A percentile compares a stretch with the other conserved stretches of the same genome.
Conservation (phyloP, 371 early-diverging fungal genomes). For the Mycotypha africana region DNA sequence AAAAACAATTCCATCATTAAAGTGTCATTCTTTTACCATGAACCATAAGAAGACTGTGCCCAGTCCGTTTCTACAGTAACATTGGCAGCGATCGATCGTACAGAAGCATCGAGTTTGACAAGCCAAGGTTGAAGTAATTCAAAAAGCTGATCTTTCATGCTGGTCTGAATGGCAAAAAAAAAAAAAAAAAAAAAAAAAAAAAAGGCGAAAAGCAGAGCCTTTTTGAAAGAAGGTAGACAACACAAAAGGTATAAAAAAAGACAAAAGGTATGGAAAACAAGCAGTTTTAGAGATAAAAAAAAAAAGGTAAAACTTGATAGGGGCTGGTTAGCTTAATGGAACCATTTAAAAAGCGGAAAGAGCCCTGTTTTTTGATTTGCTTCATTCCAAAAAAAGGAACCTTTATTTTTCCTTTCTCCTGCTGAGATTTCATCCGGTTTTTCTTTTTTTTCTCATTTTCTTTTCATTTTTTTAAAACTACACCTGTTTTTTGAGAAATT, state of each 20-base stretch:
- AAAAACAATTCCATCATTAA: too few species aligned
- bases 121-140: slow-evolving; percentile 21
- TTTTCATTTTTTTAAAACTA: not conserved
- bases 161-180: not conserved
- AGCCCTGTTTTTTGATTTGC: too few species aligned
- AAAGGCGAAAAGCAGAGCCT: not conserved
- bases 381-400: too few species aligned
- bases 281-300: too few species aligned
- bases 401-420: too few species aligned
- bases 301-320: too few species aligned
- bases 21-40: slow-evolving; percentile 39
- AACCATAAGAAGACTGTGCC: slow-evolving; percentile 48
- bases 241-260: not conserved
- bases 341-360: too few species aligned
- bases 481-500: too few species aligned
- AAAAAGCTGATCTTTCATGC: slow-evolving; percentile 5
- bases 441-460: slow-evolving; percentile 1
- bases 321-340: too few species aligned
- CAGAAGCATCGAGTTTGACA: slow-evolving; percentile 26
- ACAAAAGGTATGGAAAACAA: too few species aligned
- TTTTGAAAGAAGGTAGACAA: not conserved
- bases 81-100: slow-evolving; percentile 42
- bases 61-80: slow-evolving; percentile 55
- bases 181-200: slow-evolving; percentile 1
- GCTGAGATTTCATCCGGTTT: too few species aligned